Evolutionary conservation across 495 filamentous ascomycete genomes (phyloP), one percentile per base, ranked within the genome.

Genomic region (Xylaria nigripes): DNA sequence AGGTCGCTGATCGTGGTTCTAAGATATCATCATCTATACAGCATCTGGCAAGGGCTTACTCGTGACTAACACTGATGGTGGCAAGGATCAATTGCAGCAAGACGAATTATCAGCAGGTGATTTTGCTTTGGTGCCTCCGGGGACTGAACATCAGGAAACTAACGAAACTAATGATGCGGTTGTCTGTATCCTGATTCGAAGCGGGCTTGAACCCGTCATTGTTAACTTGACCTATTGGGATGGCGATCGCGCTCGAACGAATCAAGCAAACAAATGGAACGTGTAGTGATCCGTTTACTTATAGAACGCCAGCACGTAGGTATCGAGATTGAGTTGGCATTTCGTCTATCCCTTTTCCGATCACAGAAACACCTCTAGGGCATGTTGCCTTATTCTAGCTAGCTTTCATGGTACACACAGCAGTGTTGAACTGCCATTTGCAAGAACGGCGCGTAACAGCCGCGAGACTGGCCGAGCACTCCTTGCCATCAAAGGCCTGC

Each of bases 101-200:
- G 73, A 81, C 50, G 68, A 73, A 8, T 70, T 87, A 3, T 68
- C 62, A 0, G 71, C 76, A 2, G 84, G 84, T 0, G 83, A 86
- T 60, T 85, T 83, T 60, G 83, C 81, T 2, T 70, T 83, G 44
- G 75, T 87, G 23, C 83, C 82, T 0, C 74, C 83, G 0, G 84
- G 73, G 69, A 78, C 77, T 0, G 82, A 86, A 61, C 81, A 86
- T 64, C 83, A 86, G 60, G 76, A 77, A 60, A 66, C 84, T n/a
- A 86, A 86, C 62, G 79, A 86, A 22, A 71, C 73, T 0, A 59
- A 67, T 10, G 76, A 80, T 23, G 78, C 83, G 18, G 63, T 84
- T 12, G 70, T 75, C 25, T 83, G 81, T 79, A 74, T 85, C 16
- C 72, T 85, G 38, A 80, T 76, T 8, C 71, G 81, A 15, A 79